These are phyloP conservation scores for Oxyria digyna DNA, from an alignment of 148 eudicot genomes.

Conservation along the genomic window DNA sequence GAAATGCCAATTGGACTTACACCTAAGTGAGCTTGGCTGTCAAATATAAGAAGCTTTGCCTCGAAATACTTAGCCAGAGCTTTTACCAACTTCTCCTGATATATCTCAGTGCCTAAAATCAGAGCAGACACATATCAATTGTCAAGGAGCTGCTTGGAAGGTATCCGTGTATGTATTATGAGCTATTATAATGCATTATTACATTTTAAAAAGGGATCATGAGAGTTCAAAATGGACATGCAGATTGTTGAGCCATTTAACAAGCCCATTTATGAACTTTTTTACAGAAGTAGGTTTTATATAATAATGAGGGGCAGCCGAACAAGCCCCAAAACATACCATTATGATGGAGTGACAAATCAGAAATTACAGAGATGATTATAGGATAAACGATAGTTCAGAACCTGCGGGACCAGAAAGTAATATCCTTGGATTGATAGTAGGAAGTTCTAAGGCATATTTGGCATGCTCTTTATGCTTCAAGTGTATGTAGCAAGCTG, in stretches of 20 bases:
- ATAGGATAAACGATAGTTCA: background rate
- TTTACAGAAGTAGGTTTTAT: too few relatives aligned
- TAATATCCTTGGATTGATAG: conserved; percentile 79
- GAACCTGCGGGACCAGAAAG: conserved; percentile 96
- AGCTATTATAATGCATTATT: too few relatives aligned
- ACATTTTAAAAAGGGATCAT: too few relatives aligned
- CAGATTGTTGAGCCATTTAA: too few relatives aligned
- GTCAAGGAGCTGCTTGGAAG: too few relatives aligned
- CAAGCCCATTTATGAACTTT: too few relatives aligned
- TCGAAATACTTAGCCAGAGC: conserved; percentile 79
- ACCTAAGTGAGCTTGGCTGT: conserved; percentile 63
- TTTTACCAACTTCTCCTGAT: conserved; percentile 86
- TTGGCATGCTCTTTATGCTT: conserved; percentile 77
- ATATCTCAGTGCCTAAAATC: conserved; percentile 76
- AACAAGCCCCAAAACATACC: background rate
- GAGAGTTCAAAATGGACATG: too few relatives aligned
- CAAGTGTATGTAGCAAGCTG: conserved; percentile 81
- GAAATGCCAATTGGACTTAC: conserved; percentile 33
- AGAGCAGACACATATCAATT: background rate
- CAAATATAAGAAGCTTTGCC: conserved; percentile 90
- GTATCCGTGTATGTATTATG: too few relatives aligned
- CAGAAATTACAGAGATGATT: background rate
- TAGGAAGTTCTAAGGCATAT: conserved; percentile 65
- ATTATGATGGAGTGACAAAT: background rate
- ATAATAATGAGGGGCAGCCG: too few relatives aligned